phyloP scores from a whole-genome alignment of 192 early-diverging fungal species.

The Mortierella antarctica region DNA sequence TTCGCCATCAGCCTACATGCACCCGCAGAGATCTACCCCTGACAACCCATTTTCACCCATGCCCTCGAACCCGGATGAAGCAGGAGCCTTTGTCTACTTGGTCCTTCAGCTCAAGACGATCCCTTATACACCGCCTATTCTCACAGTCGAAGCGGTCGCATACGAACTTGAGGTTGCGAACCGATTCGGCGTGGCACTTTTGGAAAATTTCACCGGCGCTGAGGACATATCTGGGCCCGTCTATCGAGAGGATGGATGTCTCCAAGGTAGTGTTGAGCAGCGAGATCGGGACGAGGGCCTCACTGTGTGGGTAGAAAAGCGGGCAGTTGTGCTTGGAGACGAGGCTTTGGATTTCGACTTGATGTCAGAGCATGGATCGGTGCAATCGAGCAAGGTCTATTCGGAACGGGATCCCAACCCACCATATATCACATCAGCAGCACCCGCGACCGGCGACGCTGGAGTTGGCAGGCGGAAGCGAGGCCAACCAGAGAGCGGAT shows the following conservation, averaged over 20 bases:
- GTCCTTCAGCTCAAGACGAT: conserved; percentile 48
- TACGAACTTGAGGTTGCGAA: conserved; percentile 50
- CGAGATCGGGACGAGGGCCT: conserved; percentile 36
- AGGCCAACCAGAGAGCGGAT: conserved; percentile 36
- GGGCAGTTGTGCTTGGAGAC: conserved; percentile 41
- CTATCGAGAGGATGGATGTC: conserved; percentile 46
- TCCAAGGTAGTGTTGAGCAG: conserved; percentile 29
- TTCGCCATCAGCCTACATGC: conserved; percentile 19
- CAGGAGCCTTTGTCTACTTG: conserved; percentile 47
- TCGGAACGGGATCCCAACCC: neutral
- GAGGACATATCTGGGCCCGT: conserved; percentile 20
- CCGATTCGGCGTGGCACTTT: conserved; percentile 28
- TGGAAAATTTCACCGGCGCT: conserved; percentile 26
- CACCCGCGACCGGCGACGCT: neutral
- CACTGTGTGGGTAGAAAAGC: conserved; percentile 50
- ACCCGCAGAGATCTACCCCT: conserved; percentile 2
- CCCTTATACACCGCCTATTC: conserved; percentile 47
- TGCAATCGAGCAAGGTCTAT: conserved; percentile 14
- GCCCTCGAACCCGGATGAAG: conserved; percentile 44
- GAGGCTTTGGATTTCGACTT: conserved; percentile 40
- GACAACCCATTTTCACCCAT: conserved; percentile 42
- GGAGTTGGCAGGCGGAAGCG: conserved; percentile 19
- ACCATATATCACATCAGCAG: neutral
- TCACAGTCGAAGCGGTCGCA: conserved; percentile 48
- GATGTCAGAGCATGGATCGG: conserved; percentile 29